Conservation (phyloP, 805 yeast genomes). For the Yamadazyma olivae region DNA sequence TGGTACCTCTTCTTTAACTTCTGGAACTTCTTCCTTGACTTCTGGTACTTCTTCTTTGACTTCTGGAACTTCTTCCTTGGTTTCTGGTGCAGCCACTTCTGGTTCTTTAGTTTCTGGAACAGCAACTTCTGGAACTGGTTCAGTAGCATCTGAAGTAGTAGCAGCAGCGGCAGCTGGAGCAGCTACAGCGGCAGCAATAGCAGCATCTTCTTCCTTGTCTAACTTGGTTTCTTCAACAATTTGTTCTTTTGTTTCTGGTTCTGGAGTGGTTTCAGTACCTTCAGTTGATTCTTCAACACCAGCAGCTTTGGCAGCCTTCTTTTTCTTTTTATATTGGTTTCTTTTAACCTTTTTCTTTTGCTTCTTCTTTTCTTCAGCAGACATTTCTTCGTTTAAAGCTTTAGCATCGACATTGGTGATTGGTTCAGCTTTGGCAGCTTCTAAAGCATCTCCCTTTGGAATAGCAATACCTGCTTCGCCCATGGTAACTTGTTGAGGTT, state of each 20-base stretch:
- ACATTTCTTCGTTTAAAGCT: slow-evolving; percentile 47
- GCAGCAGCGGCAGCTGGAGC: slow-evolving; percentile 13
- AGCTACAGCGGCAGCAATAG: slow-evolving; percentile 9
- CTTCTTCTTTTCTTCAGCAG: slow-evolving; percentile 37
- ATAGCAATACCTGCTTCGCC: slow-evolving; percentile 77
- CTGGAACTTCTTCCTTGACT: slow-evolving; percentile 6
- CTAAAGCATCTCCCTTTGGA: slow-evolving; percentile 61
- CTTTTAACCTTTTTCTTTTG: slow-evolving; percentile 45
- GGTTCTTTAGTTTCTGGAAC: not conserved
- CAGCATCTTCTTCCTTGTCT: slow-evolving; percentile 5
- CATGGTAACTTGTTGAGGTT: slow-evolving; percentile 33
- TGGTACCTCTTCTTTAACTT: slow-evolving; percentile 2
- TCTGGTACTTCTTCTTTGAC: slow-evolving; percentile 3
- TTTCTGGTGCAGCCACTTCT: slow-evolving; percentile 5
- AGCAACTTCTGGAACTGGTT: slow-evolving; percentile 4
- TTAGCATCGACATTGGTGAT: slow-evolving; percentile 47
- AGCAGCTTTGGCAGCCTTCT: slow-evolving; percentile 19
- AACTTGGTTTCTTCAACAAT: slow-evolving; percentile 2
- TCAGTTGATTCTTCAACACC: slow-evolving; percentile 5
- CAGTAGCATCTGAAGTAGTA: slow-evolving; percentile 9
- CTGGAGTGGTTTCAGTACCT: slow-evolving; percentile 18
- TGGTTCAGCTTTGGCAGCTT: slow-evolving; percentile 62
- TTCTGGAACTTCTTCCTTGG: slow-evolving; percentile 1
- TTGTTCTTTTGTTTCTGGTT: slow-evolving; percentile 14
- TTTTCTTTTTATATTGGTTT: slow-evolving; percentile 41